These are phyloP conservation scores for Lachancea cidri DNA, from an alignment of 805 yeast genomes.

Conservation along the genomic window DNA sequence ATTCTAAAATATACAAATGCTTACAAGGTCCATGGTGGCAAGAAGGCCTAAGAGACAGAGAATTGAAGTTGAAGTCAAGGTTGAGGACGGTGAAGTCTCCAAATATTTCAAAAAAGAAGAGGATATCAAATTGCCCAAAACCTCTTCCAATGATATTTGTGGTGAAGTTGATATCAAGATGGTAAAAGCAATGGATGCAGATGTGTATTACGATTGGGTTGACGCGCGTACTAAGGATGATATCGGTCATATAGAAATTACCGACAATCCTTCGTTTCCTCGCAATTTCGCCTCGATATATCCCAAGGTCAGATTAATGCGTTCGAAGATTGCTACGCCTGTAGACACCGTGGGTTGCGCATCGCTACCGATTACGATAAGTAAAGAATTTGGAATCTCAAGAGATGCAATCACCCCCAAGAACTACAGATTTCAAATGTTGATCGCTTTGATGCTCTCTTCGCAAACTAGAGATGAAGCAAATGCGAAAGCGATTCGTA, in stretches of 20 bases:
- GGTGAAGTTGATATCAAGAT: conserved; percentile 19
- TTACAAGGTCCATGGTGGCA: neutral
- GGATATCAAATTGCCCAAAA: neutral
- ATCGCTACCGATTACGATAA: conserved; percentile 40
- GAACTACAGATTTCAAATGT: conserved; percentile 61
- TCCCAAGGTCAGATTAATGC: conserved; percentile 58
- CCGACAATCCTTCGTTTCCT: conserved; percentile 27
- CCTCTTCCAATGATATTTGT: neutral
- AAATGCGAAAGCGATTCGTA: conserved; percentile 65
- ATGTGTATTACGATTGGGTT: conserved; percentile 26
- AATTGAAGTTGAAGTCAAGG: conserved; percentile 12
- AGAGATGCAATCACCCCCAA: conserved; percentile 28
- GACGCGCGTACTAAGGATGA: conserved; percentile 23
- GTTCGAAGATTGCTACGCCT: conserved; percentile 64
- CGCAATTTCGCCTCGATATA: conserved; percentile 52
- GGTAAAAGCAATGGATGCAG: conserved; percentile 25
- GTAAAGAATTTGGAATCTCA: conserved; percentile 24
- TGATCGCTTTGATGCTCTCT: conserved; percentile 79
- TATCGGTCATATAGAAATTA: conserved; percentile 5
- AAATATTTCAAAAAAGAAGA: conserved; percentile 21
- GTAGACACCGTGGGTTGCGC: conserved; percentile 90
- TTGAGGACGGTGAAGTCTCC: conserved; percentile 13
- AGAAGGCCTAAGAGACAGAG: conserved; percentile 8
- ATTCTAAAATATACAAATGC: neutral
- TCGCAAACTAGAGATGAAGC: conserved; percentile 91